Evolutionary conservation across 163 green algal genomes (phyloP).

Genomic region (Scenedesmus sp.): DNA sequence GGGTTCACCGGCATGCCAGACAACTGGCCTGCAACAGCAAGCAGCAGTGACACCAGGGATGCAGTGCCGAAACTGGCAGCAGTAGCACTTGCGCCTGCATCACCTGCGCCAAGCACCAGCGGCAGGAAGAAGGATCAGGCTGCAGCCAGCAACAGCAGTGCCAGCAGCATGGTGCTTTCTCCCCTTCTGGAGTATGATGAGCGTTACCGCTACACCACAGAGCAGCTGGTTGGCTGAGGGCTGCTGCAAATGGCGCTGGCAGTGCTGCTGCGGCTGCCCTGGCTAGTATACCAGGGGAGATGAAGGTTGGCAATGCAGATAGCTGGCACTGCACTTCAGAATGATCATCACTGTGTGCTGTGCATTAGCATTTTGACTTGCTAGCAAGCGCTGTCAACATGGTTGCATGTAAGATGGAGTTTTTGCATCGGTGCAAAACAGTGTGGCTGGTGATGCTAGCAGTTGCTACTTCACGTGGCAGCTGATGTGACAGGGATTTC

Average conservation of each 20-base stretch:
- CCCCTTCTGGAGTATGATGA: slow-evolving; percentile 32
- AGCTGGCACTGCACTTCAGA: neutral
- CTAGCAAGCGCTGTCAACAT: no score
- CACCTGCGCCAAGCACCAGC: slow-evolving; percentile 26
- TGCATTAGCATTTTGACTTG: no score
- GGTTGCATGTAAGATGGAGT: no score
- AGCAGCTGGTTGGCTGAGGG: slow-evolving; percentile 24
- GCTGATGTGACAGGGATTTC: no score
- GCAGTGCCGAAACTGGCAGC: neutral
- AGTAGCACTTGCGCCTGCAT: neutral
- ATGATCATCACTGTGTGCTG: neutral
- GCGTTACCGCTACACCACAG: slow-evolving; percentile 29
- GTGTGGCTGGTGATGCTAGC: no score
- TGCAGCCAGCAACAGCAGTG: neutral
- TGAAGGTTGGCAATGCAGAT: neutral
- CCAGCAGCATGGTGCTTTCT: neutral
- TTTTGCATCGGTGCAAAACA: no score
- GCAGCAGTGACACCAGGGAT: neutral
- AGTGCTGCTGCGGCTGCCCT: slow-evolving; percentile 14
- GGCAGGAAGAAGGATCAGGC: neutral
- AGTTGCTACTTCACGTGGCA: no score
- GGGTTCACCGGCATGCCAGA: neutral
- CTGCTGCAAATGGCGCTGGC: neutral
- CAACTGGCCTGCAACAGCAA: neutral
- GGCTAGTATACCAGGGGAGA: neutral